A percentile compares a stretch with the other conserved stretches of the same genome.
Conservation (phyloP, 805 yeast genomes). For the Candida palmyrensis region DNA sequence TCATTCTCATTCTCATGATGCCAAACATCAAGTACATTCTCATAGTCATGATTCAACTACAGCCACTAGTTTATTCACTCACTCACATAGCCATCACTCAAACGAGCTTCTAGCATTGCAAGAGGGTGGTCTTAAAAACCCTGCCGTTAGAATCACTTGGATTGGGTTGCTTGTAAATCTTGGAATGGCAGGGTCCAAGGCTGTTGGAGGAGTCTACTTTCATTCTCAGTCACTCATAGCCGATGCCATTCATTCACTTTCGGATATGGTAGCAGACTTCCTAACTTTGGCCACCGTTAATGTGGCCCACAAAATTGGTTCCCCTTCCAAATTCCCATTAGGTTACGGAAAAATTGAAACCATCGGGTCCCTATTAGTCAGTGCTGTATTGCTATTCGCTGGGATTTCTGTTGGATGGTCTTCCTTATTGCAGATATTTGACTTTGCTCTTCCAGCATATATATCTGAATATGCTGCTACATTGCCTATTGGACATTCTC, state of each 20-base stretch:
- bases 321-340: conserved; percentile 66
- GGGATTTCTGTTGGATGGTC: conserved; percentile 90
- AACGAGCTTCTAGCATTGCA: conserved; percentile 36
- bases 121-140: conserved; percentile 43
- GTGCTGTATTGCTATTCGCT: conserved; percentile 76
- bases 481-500: conserved; percentile 48
- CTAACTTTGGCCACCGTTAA: conserved; percentile 86
- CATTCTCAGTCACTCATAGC: conserved; percentile 94
- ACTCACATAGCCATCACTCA: conserved; percentile 42
- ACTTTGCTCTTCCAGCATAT: conserved; percentile 61
- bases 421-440: conserved; percentile 62
- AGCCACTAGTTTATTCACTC: conserved; percentile 18
- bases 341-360: conserved; percentile 95
- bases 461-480: conserved; percentile 49
- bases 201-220: conserved; percentile 83
- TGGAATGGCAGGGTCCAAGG: conserved; percentile 82
- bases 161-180: conserved; percentile 81
- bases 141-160: conserved; percentile 92
- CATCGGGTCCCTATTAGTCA: conserved; percentile 84
- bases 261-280: conserved; percentile 86
- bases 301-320: conserved; percentile 51
- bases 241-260: conserved; percentile 89
- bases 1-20: not conserved
- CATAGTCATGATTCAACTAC: conserved; percentile 13
- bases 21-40: conserved; percentile 4